phyloP scores from a whole-genome alignment of 441 rosid species.

The Croton laevigatus region DNA sequence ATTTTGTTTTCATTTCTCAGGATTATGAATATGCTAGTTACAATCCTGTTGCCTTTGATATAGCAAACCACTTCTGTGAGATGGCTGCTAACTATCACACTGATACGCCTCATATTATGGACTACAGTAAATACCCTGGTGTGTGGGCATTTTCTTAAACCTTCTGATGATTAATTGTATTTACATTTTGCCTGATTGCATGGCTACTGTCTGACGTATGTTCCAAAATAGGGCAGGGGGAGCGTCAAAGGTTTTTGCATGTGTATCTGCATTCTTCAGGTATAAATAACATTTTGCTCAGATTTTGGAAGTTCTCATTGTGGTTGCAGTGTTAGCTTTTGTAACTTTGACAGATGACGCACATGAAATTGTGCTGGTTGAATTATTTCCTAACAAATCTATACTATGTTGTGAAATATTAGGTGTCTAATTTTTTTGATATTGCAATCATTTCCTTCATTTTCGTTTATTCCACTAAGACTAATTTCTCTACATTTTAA shows the following conservation, averaged over 20 bases:
- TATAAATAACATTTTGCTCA: conserved; percentile 14
- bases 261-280: conserved; percentile 68
- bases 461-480: too few relatives aligned
- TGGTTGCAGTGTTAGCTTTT: not conserved
- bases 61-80: conserved; percentile 97
- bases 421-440: not conserved
- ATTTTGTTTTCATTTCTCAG: conserved; percentile 34
- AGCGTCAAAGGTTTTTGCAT: conserved; percentile 56
- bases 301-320: not conserved
- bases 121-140: conserved; percentile 85
- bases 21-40: conserved; percentile 92
- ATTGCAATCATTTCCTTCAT: not conserved
- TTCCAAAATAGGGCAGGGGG: conserved; percentile 55
- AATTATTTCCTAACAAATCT: not conserved
- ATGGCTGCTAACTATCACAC: conserved; percentile 96
- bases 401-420: not conserved
- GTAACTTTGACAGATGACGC: not conserved
- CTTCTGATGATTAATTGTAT: conserved; percentile 7
- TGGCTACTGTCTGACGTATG: conserved; percentile 8
- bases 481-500: too few relatives aligned
- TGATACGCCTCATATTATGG: conserved; percentile 83
- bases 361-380: not conserved
- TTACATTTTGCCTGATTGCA: not conserved
- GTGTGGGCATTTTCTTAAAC: conserved; percentile 14
- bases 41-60: conserved; percentile 82